Conservation (phyloP, 768 basidiomycete species). For the Daedaleopsis nitida region DNA sequence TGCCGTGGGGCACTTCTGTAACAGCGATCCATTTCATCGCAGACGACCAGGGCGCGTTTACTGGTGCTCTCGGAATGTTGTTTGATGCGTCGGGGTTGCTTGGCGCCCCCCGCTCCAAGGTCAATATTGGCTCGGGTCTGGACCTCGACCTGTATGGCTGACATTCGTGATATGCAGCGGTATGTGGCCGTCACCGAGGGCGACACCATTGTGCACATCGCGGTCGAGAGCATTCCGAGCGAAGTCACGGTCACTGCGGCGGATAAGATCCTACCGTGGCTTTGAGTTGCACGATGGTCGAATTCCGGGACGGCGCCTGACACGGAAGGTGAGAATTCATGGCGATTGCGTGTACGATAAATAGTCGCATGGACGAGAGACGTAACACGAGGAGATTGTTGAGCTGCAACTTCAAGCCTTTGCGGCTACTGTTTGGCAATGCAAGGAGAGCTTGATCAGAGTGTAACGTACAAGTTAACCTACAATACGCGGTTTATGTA, state of each 20-base stretch:
- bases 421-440: background rate
- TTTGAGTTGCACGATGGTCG: slow-evolving; percentile 3
- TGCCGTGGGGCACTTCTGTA: no score
- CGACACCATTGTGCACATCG: slow-evolving; percentile 64
- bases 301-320: background rate
- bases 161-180: slow-evolving; percentile 36
- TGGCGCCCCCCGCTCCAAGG: slow-evolving; percentile 66
- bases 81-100: slow-evolving; percentile 55
- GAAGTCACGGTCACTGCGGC: slow-evolving; percentile 46
- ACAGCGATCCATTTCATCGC: slow-evolving; percentile 43
- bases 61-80: slow-evolving; percentile 42
- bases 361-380: background rate
- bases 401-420: background rate
- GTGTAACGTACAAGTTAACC: no score
- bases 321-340: no score
- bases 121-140: slow-evolving; percentile 11
- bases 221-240: slow-evolving; percentile 41
- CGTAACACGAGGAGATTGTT: no score
- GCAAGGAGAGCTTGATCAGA: no score
- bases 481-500: no score
- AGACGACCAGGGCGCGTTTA: slow-evolving; percentile 58
- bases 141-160: background rate
- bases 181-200: slow-evolving; percentile 70
- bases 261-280: slow-evolving; percentile 40
- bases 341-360: background rate